Percentiles rank a stretch among this genome's conserved stretches.
These are phyloP conservation scores for Solanum chilense DNA, from an alignment of 257 asterid genomes.

Conservation along the genomic window DNA sequence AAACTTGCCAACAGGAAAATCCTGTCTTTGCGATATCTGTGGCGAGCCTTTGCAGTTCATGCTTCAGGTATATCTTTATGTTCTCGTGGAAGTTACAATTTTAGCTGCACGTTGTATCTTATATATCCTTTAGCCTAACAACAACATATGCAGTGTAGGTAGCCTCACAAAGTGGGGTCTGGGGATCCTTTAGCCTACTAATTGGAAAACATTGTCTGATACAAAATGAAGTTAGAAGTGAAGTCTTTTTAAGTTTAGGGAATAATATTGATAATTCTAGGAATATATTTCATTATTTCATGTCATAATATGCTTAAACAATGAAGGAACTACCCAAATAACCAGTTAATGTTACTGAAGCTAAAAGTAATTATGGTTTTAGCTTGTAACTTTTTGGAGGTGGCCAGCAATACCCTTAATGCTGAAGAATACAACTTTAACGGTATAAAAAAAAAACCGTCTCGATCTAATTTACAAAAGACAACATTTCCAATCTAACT, in stretches of 20 bases:
- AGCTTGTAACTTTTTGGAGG: too few species aligned
- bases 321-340: not conserved
- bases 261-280: not conserved
- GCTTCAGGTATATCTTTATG: slow-evolving; percentile 62
- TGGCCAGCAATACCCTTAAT: too few species aligned
- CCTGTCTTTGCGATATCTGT: slow-evolving; percentile 68
- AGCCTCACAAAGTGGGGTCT: not conserved
- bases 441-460: not conserved
- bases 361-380: not conserved
- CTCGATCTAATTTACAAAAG: not conserved
- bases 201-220: not conserved
- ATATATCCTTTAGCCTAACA: not conserved
- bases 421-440: too few species aligned
- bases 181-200: not conserved
- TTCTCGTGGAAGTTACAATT: not conserved
- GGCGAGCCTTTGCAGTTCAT: slow-evolving; percentile 82
- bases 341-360: not conserved
- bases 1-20: slow-evolving; percentile 55
- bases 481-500: not conserved
- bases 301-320: not conserved
- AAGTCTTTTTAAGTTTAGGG: not conserved
- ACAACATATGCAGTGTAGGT: not conserved
- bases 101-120: not conserved
- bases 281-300: not conserved
- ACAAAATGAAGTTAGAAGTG: not conserved